Percentiles rank a stretch among this genome's conserved stretches.
Conservation (phyloP, 148 eudicot genomes). For the Fagopyrum homotropicum region DNA sequence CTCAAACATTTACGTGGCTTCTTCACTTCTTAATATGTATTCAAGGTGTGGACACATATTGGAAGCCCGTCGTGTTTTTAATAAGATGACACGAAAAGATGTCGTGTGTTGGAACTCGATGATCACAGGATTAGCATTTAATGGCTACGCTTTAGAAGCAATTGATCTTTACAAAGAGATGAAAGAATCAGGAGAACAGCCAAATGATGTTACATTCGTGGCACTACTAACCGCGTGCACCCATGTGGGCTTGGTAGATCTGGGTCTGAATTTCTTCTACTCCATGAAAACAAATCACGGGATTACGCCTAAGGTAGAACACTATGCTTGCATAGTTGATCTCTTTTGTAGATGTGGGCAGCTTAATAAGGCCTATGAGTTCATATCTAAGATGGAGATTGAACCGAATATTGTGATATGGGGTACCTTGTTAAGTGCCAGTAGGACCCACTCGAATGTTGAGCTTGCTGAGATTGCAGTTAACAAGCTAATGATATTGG, state of each 20-base stretch:
- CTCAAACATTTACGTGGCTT: constrained; percentile 32
- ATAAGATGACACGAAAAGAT: constrained; percentile 36
- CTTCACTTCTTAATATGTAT: constrained; percentile 50
- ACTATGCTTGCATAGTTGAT: constrained; percentile 56
- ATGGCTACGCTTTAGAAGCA: constrained; percentile 45
- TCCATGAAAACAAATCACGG: constrained; percentile 33
- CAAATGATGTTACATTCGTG: constrained; percentile 45
- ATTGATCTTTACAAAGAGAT: constrained; percentile 26
- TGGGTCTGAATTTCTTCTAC: constrained; percentile 37
- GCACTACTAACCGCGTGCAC: constrained; percentile 50
- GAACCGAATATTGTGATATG: constrained; percentile 50
- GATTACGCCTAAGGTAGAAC: constrained; percentile 41
- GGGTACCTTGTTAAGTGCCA: constrained; percentile 50
- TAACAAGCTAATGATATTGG: constrained; percentile 32
- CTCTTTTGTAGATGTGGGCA: constrained; percentile 44
- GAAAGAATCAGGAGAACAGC: constrained; percentile 30
- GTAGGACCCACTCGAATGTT: constrained; percentile 31
- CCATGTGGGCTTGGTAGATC: constrained; percentile 44
- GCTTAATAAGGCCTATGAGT: constrained; percentile 40
- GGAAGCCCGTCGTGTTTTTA: constrained; percentile 37
- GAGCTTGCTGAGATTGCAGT: constrained; percentile 45
- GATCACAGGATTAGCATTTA: constrained; percentile 45
- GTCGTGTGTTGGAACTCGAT: constrained; percentile 51
- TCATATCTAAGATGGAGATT: constrained; percentile 38
- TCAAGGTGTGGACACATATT: constrained; percentile 40